phyloP scores from a whole-genome alignment of 1,284 basidiomycete genomes.

The Papiliotrema laurentii region DNA sequence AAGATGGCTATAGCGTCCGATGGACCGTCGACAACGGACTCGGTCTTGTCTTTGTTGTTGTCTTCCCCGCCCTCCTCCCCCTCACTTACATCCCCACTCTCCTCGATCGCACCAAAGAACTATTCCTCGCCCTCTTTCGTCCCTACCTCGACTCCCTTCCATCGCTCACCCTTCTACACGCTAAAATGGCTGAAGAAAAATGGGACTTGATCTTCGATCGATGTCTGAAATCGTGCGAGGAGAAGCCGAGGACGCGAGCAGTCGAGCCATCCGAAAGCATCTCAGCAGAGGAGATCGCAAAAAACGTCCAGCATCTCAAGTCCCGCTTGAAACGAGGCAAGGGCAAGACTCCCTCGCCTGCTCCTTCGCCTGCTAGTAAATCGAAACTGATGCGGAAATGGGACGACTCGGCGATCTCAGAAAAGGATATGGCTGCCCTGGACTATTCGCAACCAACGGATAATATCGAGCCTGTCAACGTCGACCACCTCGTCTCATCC shows the following conservation, averaged over 20 bases:
- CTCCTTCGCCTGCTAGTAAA: conserved; percentile 49
- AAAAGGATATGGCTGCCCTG: conserved; percentile 80
- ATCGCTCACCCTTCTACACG: conserved; percentile 46
- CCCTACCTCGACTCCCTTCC: conserved; percentile 76
- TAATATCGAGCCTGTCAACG: conserved; percentile 41
- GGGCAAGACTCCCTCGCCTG: conserved; percentile 37
- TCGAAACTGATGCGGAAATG: conserved; percentile 84
- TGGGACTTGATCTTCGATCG: conserved; percentile 45
- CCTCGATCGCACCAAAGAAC: conserved; percentile 67
- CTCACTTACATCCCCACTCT: conserved; percentile 91
- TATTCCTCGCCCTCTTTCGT: conserved; percentile 80
- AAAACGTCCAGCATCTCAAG: conserved; percentile 87
- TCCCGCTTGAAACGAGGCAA: conserved; percentile 59
- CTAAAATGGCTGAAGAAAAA: conserved; percentile 32
- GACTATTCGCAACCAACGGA: conserved; percentile 60
- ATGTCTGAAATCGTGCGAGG: conserved; percentile 37
- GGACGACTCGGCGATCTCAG: conserved; percentile 73
- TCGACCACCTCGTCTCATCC: conserved; percentile 45
- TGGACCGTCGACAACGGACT: conserved; percentile 92
- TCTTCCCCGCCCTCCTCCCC: conserved; percentile 94
- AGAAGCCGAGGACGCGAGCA: neutral
- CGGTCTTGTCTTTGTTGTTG: conserved; percentile 91
- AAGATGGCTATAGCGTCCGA: conserved; percentile 83
- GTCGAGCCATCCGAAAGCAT: conserved; percentile 16
- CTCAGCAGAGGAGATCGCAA: conserved; percentile 76